Evolutionary conservation across 2,329 filamentous ascomycete genomes (phyloP), one percentile per base, ranked within the genome.

Genomic region (Hymenoscyphus infarciens): DNA sequence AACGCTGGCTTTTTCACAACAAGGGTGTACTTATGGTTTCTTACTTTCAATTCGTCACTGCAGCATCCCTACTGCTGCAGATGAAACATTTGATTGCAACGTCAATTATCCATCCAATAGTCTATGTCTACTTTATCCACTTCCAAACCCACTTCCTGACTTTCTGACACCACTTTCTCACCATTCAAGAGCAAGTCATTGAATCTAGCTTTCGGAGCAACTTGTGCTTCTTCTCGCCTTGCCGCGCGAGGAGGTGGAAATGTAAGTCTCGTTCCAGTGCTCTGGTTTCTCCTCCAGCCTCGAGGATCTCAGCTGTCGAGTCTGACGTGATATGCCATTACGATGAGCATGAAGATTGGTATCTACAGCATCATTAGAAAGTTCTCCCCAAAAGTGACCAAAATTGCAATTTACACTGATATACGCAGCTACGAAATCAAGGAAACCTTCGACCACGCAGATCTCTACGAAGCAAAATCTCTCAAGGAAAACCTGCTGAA

Each of bases 341-440:
- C 52, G 7, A 54, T 54, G 15, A 31, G 5, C 25, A 54, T 10
- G 16, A 54, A 54, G 2, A 54, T 54, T 31, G 52, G 52, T 27
- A 54, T 29, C 52, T 54, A 7, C 25, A 7, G 5, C 3, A 45
- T 1, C 5, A 10, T 45, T 22, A 45, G 42, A 16, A 8, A 45
- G n/a, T 45, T 45, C n/a, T 19, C n/a, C 16, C n/a, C 6, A 3
- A 10, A 45, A 19, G 2, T n/a, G 35, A 4, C 10, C 42, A 5
- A 19, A 45, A 5, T n/a, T 35, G 8, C 33, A 31, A 59, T 56
- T 56, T 56, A 63, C 57, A 33, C 61, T 60, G n/a, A 67, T 59
- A 57, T 67, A 67, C 2, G 65, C 56, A 5, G 61, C 61, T 6
- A 67, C 27, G 27, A 67, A 67, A 52, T 65, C 59, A 69, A 61